These are phyloP conservation scores for Allomyces javanicus DNA, from an alignment of 192 early-diverging fungal species.

Conservation along the genomic window DNA sequence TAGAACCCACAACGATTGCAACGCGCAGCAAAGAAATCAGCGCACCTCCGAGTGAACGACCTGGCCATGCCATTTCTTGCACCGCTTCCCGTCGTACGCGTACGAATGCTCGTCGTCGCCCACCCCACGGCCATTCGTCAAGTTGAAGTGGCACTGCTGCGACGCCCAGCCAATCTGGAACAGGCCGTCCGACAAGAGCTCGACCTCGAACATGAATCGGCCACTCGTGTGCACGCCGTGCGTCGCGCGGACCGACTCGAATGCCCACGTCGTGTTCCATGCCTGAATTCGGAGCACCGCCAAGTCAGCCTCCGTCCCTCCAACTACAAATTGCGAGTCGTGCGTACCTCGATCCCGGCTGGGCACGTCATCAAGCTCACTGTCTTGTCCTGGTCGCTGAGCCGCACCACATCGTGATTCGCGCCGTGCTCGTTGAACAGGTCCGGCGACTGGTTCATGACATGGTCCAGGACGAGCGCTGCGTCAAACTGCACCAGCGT, in stretches of 20 bases:
- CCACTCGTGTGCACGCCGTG: not conserved
- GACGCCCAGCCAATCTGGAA: not conserved
- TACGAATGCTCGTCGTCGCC: not conserved
- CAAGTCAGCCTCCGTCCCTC: too few relatives aligned
- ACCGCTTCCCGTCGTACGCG: not conserved
- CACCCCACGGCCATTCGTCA: not conserved
- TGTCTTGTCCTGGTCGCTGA: too few relatives aligned
- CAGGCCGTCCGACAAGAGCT: not conserved
- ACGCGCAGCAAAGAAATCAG: not conserved
- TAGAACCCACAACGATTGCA: not conserved
- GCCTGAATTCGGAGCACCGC: not conserved
- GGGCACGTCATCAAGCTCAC: too few relatives aligned
- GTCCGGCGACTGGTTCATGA: too few relatives aligned
- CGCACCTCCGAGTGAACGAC: not conserved
- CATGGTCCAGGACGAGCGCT: not conserved
- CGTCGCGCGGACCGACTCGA: not conserved
- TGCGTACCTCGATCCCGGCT: too few relatives aligned
- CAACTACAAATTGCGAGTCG: too few relatives aligned
- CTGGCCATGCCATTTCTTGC: not conserved
- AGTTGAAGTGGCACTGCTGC: not conserved
- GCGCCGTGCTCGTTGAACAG: too few relatives aligned
- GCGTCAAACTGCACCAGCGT: not conserved
- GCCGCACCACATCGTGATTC: too few relatives aligned
- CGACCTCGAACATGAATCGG: not conserved
- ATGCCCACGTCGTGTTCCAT: not conserved